A percentile compares a stretch with the other conserved stretches of the same genome.
Evolutionary conservation across 352 stramenopile genomes (phyloP).

Genomic region (Pythium aristosporum): DNA sequence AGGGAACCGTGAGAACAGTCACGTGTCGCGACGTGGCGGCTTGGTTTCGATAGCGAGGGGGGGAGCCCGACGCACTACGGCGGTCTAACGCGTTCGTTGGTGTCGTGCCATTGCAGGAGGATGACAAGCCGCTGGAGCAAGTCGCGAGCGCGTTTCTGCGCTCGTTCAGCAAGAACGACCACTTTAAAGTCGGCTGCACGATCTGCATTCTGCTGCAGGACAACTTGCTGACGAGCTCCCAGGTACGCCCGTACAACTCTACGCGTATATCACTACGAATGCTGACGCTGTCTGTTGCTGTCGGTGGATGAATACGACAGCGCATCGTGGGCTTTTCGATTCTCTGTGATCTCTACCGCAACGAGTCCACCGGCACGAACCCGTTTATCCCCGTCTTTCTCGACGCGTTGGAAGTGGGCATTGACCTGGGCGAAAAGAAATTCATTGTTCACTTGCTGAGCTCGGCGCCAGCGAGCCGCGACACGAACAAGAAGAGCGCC

Average conservation of each 20-base stretch:
- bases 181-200: slow-evolving; percentile 90
- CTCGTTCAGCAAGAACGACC: slow-evolving; percentile 87
- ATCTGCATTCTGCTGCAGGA: slow-evolving; percentile 89
- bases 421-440: slow-evolving; percentile 74
- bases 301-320: slow-evolving; percentile 13
- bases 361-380: slow-evolving; percentile 73
- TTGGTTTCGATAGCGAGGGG: too few species aligned
- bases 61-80: background rate
- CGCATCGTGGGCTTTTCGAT: slow-evolving; percentile 87
- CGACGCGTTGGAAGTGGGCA: slow-evolving; percentile 74
- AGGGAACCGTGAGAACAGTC: background rate
- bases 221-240: slow-evolving; percentile 88
- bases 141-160: slow-evolving; percentile 65
- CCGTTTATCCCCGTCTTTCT: slow-evolving; percentile 88
- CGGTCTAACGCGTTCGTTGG: slow-evolving; percentile 18
- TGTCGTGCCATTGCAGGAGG: slow-evolving; percentile 43
- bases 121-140: slow-evolving; percentile 81
- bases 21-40: background rate
- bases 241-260: slow-evolving; percentile 39
- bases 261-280: background rate
- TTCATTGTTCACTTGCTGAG: slow-evolving; percentile 74
- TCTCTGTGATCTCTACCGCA: slow-evolving; percentile 82
- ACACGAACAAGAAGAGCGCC: slow-evolving; percentile 75
- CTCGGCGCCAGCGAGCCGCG: slow-evolving; percentile 39
- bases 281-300: background rate